Base-by-base conservation (phyloP, 2,329 filamentous ascomycete species). In the Penicillium sclerotiorum region DNA sequence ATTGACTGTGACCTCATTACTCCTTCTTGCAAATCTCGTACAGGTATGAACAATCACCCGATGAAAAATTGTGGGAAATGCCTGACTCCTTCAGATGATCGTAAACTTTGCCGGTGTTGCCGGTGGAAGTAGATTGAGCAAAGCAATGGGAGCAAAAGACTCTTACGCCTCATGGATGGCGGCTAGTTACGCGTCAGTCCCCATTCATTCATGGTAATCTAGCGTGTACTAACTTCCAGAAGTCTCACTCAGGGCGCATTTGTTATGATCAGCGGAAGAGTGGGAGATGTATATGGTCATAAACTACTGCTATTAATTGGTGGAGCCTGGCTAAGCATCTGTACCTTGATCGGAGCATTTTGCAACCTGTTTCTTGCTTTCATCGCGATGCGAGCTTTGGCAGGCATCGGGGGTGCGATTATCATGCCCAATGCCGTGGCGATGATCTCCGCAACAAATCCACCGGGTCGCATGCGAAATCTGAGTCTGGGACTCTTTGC, bases 251-350 rank as follows among this genome's bases (percentile, higher is more conserved):
- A 80, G 53, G 82, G 82, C 9, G 79, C 81, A 0, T 85, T 85
- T 56, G 79, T 85, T 25, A 70, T 86, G 2, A 69, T 81, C 2
- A 77, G 77, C 2, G 81, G 81, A 3, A 75, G 83, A 0, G 63
- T 86, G 3, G 82, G 83, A 2, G 80, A 83, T 35, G 65, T 80
- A 1, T 82, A 80, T 50, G 84, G 84, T 0, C 77, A 84, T 64
- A 81, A 81, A 60, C 72, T 65, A 5, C 64, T 84, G 28, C 77
- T 86, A 28, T 58, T 85, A 7, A 57, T 72, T 45, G 83, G 83
- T 2, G 78, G 80, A 23, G 47, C 71, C 13, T 85, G 81, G 80
- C 80, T 81, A 32, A 71, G 77, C 1, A 33, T 79, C 5, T 85
- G 80, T 75, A 78, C 77, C 1, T 61, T 82, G 12, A 53, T 80